Evolutionary conservation across 192 early-diverging fungal genomes (phyloP).

Genomic region (Backusella sp.): DNA sequence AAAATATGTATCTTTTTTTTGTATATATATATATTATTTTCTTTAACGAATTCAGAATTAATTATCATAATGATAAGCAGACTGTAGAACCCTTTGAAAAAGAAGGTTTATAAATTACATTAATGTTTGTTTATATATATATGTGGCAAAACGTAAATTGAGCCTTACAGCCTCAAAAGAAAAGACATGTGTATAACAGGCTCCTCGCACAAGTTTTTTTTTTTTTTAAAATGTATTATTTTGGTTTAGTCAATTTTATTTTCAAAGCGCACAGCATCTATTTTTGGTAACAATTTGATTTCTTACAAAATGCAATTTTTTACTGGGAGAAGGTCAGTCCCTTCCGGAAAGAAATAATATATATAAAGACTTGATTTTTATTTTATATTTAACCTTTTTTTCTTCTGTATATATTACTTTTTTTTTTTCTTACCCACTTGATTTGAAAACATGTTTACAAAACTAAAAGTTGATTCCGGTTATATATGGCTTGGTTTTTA

Average conservation of each 20-base stretch:
- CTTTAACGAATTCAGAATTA: not conserved
- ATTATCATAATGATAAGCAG: not conserved
- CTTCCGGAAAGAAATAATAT: not conserved
- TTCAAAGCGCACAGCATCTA: not conserved
- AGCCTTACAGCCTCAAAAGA: not conserved
- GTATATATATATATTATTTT: too few species aligned
- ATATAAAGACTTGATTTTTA: not conserved
- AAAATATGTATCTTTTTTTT: not conserved
- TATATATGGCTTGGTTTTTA: conserved; percentile 49
- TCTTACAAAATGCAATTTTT: not conserved
- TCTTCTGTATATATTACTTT: not conserved
- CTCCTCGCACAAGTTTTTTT: not conserved
- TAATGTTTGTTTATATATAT: not conserved
- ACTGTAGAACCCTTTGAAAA: not conserved
- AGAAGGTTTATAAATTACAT: not conserved
- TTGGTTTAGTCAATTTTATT: not conserved
- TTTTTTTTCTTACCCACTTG: conserved; percentile 11
- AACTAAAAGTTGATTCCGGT: conserved; percentile 14
- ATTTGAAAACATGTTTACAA: not conserved
- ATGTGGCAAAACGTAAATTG: not conserved
- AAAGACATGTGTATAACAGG: not conserved
- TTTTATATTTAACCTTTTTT: not conserved
- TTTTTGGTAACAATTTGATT: conserved; percentile 6
- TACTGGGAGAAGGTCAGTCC: not conserved
- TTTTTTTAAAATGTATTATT: not conserved